These are phyloP conservation scores for Gossypium mustelinum DNA, from an alignment of 345 rosid species.

Conservation along the genomic window DNA sequence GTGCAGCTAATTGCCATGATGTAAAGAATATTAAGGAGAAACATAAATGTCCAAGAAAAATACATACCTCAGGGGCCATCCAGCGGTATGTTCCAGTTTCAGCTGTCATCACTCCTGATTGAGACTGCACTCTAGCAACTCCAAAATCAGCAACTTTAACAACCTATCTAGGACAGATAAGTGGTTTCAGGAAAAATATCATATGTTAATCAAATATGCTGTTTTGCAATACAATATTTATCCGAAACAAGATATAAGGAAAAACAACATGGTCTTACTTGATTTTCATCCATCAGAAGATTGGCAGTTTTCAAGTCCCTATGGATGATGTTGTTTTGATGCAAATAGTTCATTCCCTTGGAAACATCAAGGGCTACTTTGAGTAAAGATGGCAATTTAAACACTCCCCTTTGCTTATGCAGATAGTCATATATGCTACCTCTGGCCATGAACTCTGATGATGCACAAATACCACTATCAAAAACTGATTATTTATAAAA, in stretches of 20 bases:
- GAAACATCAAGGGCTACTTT: constrained; percentile 83
- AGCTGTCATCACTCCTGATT: constrained; percentile 94
- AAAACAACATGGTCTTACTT: constrained; percentile 44
- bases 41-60: constrained; percentile 13
- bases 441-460: constrained; percentile 85
- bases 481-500: constrained; percentile 16
- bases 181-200: constrained; percentile 8
- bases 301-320: constrained; percentile 96
- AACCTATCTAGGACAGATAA: constrained; percentile 44
- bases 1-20: background rate
- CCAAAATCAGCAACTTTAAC: constrained; percentile 99
- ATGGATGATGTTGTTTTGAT: constrained; percentile 92
- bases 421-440: constrained; percentile 90
- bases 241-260: background rate
- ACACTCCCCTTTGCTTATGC: constrained; percentile 77
- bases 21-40: constrained; percentile 13
- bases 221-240: background rate
- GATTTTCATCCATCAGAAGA: constrained; percentile 98
- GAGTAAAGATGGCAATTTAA: constrained; percentile 73
- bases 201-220: background rate
- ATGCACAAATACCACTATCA: constrained; percentile 22
- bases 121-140: constrained; percentile 89
- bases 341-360: constrained; percentile 95
- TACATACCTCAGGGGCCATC: constrained; percentile 97
- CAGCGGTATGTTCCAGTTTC: constrained; percentile 99